phyloP scores from a whole-genome alignment of 371 early-diverging fungal genomes.

The Apophysomyces sp. region DNA sequence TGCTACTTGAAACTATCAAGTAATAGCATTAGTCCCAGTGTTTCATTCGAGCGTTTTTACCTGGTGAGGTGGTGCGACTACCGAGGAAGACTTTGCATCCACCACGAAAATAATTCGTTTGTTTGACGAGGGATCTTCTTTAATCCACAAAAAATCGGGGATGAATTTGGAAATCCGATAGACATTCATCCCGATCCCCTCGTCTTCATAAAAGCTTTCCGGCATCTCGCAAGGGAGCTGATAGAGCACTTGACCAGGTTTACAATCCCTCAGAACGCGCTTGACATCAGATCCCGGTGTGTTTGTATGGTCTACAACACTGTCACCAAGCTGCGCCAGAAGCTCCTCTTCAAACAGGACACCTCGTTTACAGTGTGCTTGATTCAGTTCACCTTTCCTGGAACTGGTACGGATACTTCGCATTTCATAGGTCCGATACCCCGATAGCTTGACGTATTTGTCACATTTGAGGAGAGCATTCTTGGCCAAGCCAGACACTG shows the following conservation, averaged over 20 bases:
- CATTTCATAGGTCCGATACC: neutral
- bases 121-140: constrained; percentile 27
- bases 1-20: constrained; percentile 49
- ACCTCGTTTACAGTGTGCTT: constrained; percentile 22
- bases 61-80: constrained; percentile 46
- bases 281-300: constrained; percentile 27
- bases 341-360: constrained; percentile 27
- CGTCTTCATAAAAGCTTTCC: constrained; percentile 30
- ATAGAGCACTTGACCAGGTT: constrained; percentile 37
- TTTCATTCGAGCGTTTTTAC: constrained; percentile 10
- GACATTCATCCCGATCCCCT: constrained; percentile 19
- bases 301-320: constrained; percentile 34
- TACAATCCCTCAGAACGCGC: constrained; percentile 3
- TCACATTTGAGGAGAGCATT: constrained; percentile 20
- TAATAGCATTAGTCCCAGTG: neutral
- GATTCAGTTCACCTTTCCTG: neutral
- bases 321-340: constrained; percentile 15
- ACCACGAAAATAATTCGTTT: constrained; percentile 39
- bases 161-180: constrained; percentile 41
- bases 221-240: constrained; percentile 44
- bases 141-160: constrained; percentile 51
- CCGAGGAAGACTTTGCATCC: constrained; percentile 52
- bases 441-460: constrained; percentile 15
- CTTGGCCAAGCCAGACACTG: constrained; percentile 22
- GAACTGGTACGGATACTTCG: neutral